Conservation (phyloP, 768 basidiomycete genomes). For the Termitomyces sp. region DNA sequence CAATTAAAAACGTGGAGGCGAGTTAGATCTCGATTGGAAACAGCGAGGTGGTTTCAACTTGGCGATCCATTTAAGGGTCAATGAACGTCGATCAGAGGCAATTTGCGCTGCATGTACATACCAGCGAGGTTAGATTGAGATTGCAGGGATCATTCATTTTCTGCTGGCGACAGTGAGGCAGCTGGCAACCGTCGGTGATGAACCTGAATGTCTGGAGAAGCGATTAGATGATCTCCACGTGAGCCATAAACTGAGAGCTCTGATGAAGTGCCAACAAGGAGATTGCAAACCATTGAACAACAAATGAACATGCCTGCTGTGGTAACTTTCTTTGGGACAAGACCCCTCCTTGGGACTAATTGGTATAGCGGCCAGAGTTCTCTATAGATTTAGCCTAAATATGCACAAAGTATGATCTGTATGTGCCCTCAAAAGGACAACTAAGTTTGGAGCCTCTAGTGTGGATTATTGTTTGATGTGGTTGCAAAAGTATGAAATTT, state of each 20-base stretch:
- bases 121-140: conserved; percentile 1
- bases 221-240: conserved; percentile 13
- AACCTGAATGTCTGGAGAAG: not conserved
- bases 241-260: conserved; percentile 5
- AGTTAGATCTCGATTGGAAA: conserved; percentile 18
- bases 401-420: too few species aligned
- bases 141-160: conserved; percentile 4
- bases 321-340: too few species aligned
- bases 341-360: too few species aligned
- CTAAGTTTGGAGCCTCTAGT: too few species aligned
- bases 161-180: not conserved
- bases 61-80: conserved; percentile 8
- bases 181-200: not conserved
- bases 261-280: too few species aligned
- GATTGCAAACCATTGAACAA: too few species aligned
- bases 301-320: too few species aligned
- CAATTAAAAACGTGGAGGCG: conserved; percentile 18
- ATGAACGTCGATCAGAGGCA: conserved; percentile 14
- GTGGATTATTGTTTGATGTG: too few species aligned
- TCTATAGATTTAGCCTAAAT: too few species aligned
- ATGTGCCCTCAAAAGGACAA: too few species aligned
- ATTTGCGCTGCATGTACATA: conserved; percentile 7
- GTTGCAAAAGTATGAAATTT: too few species aligned
- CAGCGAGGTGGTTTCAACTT: conserved; percentile 10
- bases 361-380: too few species aligned